Base-by-base conservation (phyloP, 352 stramenopile genomes). In the Bremia lactucae region DNA sequence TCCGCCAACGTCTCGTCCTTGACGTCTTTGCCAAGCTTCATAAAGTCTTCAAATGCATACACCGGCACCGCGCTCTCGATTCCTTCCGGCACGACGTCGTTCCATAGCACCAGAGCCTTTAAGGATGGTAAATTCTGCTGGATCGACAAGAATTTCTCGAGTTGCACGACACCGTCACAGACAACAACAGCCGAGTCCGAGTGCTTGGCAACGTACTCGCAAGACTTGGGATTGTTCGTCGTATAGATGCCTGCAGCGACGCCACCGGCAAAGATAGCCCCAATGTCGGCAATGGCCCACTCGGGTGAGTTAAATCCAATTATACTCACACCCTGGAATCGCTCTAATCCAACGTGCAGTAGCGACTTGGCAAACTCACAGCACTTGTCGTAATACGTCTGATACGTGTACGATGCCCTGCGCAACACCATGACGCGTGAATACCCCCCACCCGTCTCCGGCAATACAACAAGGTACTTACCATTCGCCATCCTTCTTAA, bases 241-340 rank as follows among this genome's bases (percentile, higher is more conserved):
- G 93, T 95, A 75, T 98, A 98, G 52, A 98, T 97, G 20, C 95
- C 95, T 19, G 87, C 89, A 0, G 85, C 77, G 20, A 98, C 74
- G 22, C 72, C 83, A 18, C 90, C 91, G 0, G 92, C 92, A 28
- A 96, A 75, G 46, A 97, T 97, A 21, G 85, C 74, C 36, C 91
- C 92, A 10, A 97, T 55, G 42, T 97, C 75, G 16, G 91, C 65
- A 46, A 98, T 87, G 38, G 87, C 62, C 89, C 94, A 98, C 52
- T 97, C 86, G 1, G 83, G 83, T 41, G 78, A 78, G 65, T 95
- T 96, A 60, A 93, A 93, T 25, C 86, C 86, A 44, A 94, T 91
- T 56, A 96, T 94, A 55, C 65, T 83, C 31, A 95, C 81, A 43
- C 64, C 74, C 39, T 89, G 63, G 52, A 87, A 90, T 33, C 52